Base-by-base conservation (phyloP, 176 grass and related monocot genomes). In the Tillandsia leiboldiana region DNA sequence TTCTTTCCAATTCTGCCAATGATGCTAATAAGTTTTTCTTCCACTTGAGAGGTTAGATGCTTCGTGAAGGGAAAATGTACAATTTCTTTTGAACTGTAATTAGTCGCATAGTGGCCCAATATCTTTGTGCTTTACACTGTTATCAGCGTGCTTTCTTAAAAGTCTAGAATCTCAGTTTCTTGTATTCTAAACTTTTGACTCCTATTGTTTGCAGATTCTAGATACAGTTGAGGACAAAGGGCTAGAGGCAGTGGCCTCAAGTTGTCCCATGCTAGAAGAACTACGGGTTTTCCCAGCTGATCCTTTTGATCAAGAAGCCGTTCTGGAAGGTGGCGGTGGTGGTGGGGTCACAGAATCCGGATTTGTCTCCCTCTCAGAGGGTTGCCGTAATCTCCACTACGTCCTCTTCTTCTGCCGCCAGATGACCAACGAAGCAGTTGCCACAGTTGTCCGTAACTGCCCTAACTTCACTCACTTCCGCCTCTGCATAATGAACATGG, bases 171-270 rank as follows among this genome's bases (percentile, higher is more conserved):
- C 56, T 61, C 56, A 23, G 14, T 59, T 59, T 14, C 20, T 59
- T n/a, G 9, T 20, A 20, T 61, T 61, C 3, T 5, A 18, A 22
- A 61, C 56, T 61, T 42, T 42, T 42, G 7, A 42, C 33, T 63
- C 13, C 17, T 75, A 75, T 70, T 66, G 9, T 70, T 71, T 85
- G 14, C 51, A 96, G 91, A 85, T 88, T 82, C 80, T 96, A 51
- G 91, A 96, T 56, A 88, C 87, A 0, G 80, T 96, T 58, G 91
- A 81, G 5, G 91, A 96, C 77, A 81, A 96, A 73, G 91, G 91
- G 9, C 85, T 96, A 53, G 28, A 42, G 26, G 91, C 83, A 75
- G 87, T 91, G 53, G 91, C 87, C 77, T 78, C 82, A 28, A 81
- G 83, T 67, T 96, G 91, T 72, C 73, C 66, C 28, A 73, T 85